Percentiles rank a stretch among this genome's conserved stretches.
Conservation (phyloP, 768 basidiomycete species). For the Lentinula sp. region DNA sequence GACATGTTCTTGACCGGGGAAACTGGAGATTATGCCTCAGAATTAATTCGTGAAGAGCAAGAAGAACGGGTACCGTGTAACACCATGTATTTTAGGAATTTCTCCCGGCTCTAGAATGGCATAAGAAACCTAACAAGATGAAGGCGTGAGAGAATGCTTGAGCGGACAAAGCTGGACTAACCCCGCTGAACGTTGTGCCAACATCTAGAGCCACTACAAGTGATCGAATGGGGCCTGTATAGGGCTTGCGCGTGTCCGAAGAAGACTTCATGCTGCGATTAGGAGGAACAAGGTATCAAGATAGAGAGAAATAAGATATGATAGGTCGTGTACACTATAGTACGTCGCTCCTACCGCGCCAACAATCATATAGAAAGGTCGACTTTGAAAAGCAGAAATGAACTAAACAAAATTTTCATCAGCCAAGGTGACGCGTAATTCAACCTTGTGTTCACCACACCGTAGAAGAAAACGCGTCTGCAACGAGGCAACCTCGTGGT, state of each 20-base stretch:
- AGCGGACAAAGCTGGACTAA: constrained; percentile 19
- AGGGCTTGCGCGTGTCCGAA: constrained; percentile 69
- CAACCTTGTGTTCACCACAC: neutral
- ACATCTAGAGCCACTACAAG: constrained; percentile 78
- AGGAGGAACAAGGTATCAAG: neutral
- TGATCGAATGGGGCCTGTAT: constrained; percentile 54
- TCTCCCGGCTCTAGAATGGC: constrained; percentile 79
- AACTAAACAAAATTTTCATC: neutral
- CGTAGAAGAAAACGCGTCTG: constrained; percentile 2
- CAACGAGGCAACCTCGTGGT: constrained; percentile 9
- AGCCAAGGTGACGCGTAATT: constrained; percentile 1
- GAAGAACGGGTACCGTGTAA: constrained; percentile 52
- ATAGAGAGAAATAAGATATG: constrained; percentile 7
- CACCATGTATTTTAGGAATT: constrained; percentile 75
- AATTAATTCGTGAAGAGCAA: constrained; percentile 2
- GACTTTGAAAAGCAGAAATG: neutral
- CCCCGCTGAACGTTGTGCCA: constrained; percentile 80
- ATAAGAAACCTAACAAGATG: constrained; percentile 54
- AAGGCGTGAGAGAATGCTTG: constrained; percentile 6
- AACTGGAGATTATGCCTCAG: constrained; percentile 34
- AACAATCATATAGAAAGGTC: neutral
- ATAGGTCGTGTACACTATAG: neutral
- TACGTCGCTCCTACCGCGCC: neutral
- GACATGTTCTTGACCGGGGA: constrained; percentile 82
- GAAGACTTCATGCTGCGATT: constrained; percentile 39